Evolutionary conservation across 805 yeast genomes (phyloP), one percentile per base, ranked within the genome.

Genomic region (Teunomyces cretensis): DNA sequence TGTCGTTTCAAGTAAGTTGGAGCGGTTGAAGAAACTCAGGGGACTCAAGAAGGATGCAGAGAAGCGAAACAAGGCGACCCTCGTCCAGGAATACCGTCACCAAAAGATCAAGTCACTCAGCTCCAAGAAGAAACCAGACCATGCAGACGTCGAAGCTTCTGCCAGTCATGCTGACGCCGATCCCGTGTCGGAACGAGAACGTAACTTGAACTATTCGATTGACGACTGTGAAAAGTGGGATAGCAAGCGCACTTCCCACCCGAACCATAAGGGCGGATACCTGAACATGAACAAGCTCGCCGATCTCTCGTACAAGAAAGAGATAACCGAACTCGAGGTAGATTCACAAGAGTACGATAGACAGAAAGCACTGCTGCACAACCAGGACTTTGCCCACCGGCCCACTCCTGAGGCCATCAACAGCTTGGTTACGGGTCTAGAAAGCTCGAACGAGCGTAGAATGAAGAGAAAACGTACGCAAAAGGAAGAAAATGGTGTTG

Each of bases 141-240:
- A 24, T 11, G 24, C 17, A 33, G 9, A 27, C 22, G 6, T 19
- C 6, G 22, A 19, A 3, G 6, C 22, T 6, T 3, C 22, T 4
- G 6, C 6, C 22, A 19, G 6, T 6, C 22, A 35, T 26, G 27
- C 35, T 17, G 35, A 36, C 32, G 42, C 33, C 30, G 35, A 37
- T 9, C 14, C 40, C 13, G 39, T 44, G 24, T 30, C 40, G 3
- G 32, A 44, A 9, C 41, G 52, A 13, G 47, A 48, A 12, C 39
- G 47, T 24, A 46, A 41, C 16, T 26, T 45, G 38, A 51, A 52
- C 27, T 57, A 41, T 68, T 75, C 86, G 0, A 74, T 84, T 4
- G 86, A 80, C 43, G 87, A 86, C 43, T 74, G 80, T 45, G 86
- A 82, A 50, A 67, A 68, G 43, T 85, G 90, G 90, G 77, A 81